Base-by-base conservation (phyloP, 768 basidiomycete genomes). In the Boletus sp. region DNA sequence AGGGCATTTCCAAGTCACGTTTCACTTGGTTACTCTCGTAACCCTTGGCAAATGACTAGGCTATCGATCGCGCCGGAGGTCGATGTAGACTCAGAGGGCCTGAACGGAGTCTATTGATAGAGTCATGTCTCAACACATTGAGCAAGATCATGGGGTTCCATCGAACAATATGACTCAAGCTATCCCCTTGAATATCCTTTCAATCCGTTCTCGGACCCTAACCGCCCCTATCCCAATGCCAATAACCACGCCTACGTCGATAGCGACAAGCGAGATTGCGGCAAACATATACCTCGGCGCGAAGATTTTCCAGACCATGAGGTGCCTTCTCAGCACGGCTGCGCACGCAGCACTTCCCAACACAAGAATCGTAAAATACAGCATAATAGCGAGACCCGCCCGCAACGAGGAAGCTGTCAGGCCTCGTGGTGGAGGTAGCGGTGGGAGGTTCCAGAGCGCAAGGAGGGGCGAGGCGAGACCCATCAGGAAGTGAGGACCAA, bases 231-330 rank as follows among this genome's bases (percentile, higher is more conserved):
- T 41, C 37, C 63, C 57, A 50, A 63, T 42, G 1, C 68, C 67
- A n/a, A 70, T 24, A 2, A 70, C 18, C 8, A 70, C 67, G 14
- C 78, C 87, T 0, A 86, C 36, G 73, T 98, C 96, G 2, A 92
- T 83, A 1, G 81, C 81, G 5, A 92, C 41, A 36, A 96, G 69
- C 30, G 81, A 80, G 4, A 84, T 65, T 0, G 83, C 92, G 0
- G 82, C 90, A 15, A 83, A 68, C 87, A 98, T 95, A 69, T 95
- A 97, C 59, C 96, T 76, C 59, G 97, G 97, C 37, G 95, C 96
- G 66, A 98, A 99, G 4, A 98, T 87, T 75, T 98, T 98, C 97
- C 97, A 99, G 24, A 98, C 94, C 94, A 97, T 97, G 61, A 97
- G 71, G 69, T 98, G 94, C 45, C 94, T 71, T 60, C 94, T 73